These are phyloP conservation scores for Hanseniaspora clermontiae DNA, from an alignment of 805 yeast species.

Conservation along the genomic window DNA sequence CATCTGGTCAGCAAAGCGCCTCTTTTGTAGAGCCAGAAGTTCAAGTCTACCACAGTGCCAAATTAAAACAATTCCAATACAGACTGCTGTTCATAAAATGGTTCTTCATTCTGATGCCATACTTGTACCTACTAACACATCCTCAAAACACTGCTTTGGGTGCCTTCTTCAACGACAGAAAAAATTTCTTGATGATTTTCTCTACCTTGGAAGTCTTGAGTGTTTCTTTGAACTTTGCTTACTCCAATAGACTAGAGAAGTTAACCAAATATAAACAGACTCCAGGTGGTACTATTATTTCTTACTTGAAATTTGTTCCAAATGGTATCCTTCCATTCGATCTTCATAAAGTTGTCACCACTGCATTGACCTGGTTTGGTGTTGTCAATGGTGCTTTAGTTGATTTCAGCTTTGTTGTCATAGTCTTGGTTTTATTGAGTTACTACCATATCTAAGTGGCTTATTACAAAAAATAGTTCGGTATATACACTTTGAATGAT, in stretches of 20 bases:
- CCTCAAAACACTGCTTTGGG: constrained; percentile 7
- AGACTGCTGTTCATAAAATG: constrained; percentile 25
- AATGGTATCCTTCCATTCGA: constrained; percentile 26
- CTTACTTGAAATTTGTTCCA: constrained; percentile 25
- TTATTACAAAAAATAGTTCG: too few species aligned
- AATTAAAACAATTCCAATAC: constrained; percentile 24
- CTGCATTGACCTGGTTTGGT: constrained; percentile 19
- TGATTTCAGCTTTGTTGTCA: constrained; percentile 26
- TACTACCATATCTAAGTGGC: constrained; percentile 15
- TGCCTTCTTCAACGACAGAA: constrained; percentile 17
- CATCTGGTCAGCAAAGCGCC: constrained; percentile 12
- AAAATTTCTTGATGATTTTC: constrained; percentile 27
- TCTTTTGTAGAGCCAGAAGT: constrained; percentile 21
- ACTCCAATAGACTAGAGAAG: constrained; percentile 21
- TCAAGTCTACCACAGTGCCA: constrained; percentile 22
- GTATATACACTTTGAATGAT: not conserved
- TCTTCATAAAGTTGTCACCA: constrained; percentile 7
- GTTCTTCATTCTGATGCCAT: constrained; percentile 24
- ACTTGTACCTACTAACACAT: constrained; percentile 22
- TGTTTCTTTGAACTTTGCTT: constrained; percentile 25
- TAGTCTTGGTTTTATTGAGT: constrained; percentile 23
- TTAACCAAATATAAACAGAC: constrained; percentile 21
- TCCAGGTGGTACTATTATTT: constrained; percentile 23
- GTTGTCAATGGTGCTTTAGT: constrained; percentile 26
- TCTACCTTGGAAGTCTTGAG: constrained; percentile 27